These are phyloP conservation scores for Pholiota adiposa DNA, from an alignment of 1,284 basidiomycete species.

Conservation along the genomic window DNA sequence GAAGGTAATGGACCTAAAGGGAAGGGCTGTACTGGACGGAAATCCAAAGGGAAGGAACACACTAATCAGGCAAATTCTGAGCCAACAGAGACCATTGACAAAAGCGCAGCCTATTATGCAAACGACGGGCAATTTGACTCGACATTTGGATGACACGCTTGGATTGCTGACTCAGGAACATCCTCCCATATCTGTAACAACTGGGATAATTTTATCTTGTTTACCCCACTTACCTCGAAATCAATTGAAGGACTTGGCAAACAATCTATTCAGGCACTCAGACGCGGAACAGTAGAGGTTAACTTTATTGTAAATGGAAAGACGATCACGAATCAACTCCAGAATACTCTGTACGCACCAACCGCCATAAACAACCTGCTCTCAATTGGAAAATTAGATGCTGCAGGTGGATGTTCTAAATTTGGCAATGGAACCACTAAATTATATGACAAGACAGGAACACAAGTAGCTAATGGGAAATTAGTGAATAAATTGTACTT, in stretches of 20 bases:
- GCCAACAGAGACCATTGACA: too few relatives aligned
- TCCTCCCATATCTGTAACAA: slow-evolving; percentile 27
- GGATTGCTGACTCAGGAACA: slow-evolving; percentile 26
- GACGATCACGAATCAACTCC: slow-evolving; percentile 18
- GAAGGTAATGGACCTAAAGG: too few relatives aligned
- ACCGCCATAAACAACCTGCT: slow-evolving; percentile 27
- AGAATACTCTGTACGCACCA: slow-evolving; percentile 21
- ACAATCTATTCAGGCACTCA: slow-evolving; percentile 9
- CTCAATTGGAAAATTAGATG: slow-evolving; percentile 19
- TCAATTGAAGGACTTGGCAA: slow-evolving; percentile 20
- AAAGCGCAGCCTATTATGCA: too few relatives aligned
- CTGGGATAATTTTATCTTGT: slow-evolving; percentile 23
- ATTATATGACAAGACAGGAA: slow-evolving; percentile 7
- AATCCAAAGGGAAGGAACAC: too few relatives aligned
- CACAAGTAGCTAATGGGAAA: slow-evolving; percentile 11
- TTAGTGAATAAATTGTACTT: slow-evolving; percentile 1
- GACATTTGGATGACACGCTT: slow-evolving; percentile 15
- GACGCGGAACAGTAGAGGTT: slow-evolving; percentile 19
- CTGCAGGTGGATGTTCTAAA: slow-evolving; percentile 17
- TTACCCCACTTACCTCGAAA: slow-evolving; percentile 13
- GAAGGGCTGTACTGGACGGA: too few relatives aligned
- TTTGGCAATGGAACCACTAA: slow-evolving; percentile 7
- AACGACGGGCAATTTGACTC: slow-evolving; percentile 1
- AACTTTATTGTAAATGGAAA: slow-evolving; percentile 24
- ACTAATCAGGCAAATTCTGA: too few relatives aligned